phyloP scores from a whole-genome alignment of 805 yeast genomes.

The Ogataea thermomethanolica region DNA sequence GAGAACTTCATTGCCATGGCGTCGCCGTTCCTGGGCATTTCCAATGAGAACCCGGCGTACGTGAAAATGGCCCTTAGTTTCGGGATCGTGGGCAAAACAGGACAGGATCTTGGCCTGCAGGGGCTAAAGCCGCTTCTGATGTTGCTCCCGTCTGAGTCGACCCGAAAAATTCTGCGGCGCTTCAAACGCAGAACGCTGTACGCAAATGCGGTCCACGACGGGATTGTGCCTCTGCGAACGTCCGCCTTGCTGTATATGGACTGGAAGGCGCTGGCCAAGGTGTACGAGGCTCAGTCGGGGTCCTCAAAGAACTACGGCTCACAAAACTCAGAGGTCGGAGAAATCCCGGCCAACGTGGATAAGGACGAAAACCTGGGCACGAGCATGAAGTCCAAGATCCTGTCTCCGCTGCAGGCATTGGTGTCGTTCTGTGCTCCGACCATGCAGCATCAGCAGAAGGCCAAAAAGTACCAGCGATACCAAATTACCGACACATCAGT shows the following conservation, averaged over 20 bases:
- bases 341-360: conserved; percentile 32
- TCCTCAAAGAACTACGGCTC: conserved; percentile 7
- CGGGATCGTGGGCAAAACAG: conserved; percentile 90
- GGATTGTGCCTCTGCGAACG: conserved; percentile 92
- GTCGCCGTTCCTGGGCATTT: conserved; percentile 83
- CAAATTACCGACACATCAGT: conserved; percentile 25
- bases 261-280: conserved; percentile 67
- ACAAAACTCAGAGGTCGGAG: conserved; percentile 21
- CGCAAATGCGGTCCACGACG: conserved; percentile 90
- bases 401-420: conserved; percentile 44
- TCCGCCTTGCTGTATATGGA: conserved; percentile 82
- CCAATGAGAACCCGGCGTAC: conserved; percentile 82
- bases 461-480: conserved; percentile 27
- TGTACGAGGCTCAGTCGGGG: conserved; percentile 30
- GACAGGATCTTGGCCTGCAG: conserved; percentile 77
- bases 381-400: conserved; percentile 21
- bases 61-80: conserved; percentile 80
- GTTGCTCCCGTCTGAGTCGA: conserved; percentile 71
- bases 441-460: conserved; percentile 19
- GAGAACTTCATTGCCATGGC: conserved; percentile 81
- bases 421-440: conserved; percentile 41
- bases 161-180: conserved; percentile 55
- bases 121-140: conserved; percentile 63
- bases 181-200: conserved; percentile 76
- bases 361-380: conserved; percentile 9